phyloP scores from a whole-genome alignment of 768 basidiomycete genomes.

The Leccinum pellstonianum region DNA sequence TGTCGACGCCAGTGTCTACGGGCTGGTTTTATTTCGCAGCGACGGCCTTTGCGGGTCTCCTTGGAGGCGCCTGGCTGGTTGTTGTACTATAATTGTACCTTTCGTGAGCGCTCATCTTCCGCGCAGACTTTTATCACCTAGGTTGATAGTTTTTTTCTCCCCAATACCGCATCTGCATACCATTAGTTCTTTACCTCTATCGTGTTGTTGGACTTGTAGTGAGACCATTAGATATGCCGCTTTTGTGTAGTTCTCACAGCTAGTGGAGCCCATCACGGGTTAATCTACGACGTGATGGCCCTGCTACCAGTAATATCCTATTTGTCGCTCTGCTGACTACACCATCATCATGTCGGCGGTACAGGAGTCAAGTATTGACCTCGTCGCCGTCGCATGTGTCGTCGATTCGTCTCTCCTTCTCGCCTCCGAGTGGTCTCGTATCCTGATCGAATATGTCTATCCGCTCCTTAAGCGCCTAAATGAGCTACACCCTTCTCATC shows the following conservation, averaged over 20 bases:
- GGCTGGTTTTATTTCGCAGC: slow-evolving; percentile 31
- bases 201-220: slow-evolving; percentile 10
- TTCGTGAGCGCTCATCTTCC: no score
- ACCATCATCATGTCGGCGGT: slow-evolving; percentile 24
- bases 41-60: slow-evolving; percentile 25
- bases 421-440: slow-evolving; percentile 48
- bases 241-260: slow-evolving; percentile 8
- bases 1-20: slow-evolving; percentile 17
- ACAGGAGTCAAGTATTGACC: slow-evolving; percentile 24
- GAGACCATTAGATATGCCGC: slow-evolving; percentile 5
- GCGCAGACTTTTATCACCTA: not conserved
- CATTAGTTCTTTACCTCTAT: slow-evolving; percentile 11
- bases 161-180: slow-evolving; percentile 19
- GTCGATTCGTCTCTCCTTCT: slow-evolving; percentile 60
- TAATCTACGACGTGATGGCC: slow-evolving; percentile 1
- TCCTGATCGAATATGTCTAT: slow-evolving; percentile 48
- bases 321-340: not conserved
- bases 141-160: not conserved
- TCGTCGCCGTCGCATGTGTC: slow-evolving; percentile 54
- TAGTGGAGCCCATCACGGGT: not conserved
- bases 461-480: slow-evolving; percentile 52
- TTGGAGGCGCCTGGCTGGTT: slow-evolving; percentile 34
- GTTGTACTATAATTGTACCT: slow-evolving; percentile 12
- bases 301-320: not conserved
- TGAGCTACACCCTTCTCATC: slow-evolving; percentile 41